Conservation (phyloP, 208 protist genomes). For the Crithidia acanthocephali region DNA sequence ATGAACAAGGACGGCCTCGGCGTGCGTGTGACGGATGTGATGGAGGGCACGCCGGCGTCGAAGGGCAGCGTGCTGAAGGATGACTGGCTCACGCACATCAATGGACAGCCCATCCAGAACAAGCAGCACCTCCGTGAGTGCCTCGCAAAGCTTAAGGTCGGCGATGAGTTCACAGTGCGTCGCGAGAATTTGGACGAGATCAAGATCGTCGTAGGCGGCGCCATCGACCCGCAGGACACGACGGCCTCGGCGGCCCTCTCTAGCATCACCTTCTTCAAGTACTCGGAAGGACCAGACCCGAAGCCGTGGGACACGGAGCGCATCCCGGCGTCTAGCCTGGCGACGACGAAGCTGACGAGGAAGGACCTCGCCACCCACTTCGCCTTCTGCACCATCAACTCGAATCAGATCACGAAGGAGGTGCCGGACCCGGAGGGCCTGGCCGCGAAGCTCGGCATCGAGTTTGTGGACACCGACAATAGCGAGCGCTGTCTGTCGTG, state of each 20-base stretch:
- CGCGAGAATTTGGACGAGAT: slow-evolving; percentile 87
- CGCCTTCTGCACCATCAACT: slow-evolving; percentile 59
- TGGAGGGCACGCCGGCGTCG: slow-evolving; percentile 78
- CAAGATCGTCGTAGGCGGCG: slow-evolving; percentile 84
- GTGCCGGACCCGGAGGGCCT: slow-evolving; percentile 42
- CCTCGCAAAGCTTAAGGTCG: slow-evolving; percentile 64
- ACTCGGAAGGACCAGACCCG: slow-evolving; percentile 35
- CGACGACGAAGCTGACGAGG: slow-evolving; percentile 36
- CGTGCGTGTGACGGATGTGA: slow-evolving; percentile 86
- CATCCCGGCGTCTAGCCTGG: slow-evolving; percentile 29
- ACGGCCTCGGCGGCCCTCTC: slow-evolving; percentile 62
- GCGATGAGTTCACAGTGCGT: slow-evolving; percentile 84
- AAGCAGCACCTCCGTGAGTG: slow-evolving; percentile 82
- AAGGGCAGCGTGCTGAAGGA: slow-evolving; percentile 84
- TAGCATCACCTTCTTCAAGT: slow-evolving; percentile 83
- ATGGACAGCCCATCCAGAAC: slow-evolving; percentile 66
- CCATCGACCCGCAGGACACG: slow-evolving; percentile 68
- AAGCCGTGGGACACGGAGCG: slow-evolving; percentile 75
- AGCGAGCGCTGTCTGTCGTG: slow-evolving; percentile 54
- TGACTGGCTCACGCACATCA: slow-evolving; percentile 92
- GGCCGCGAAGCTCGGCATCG: slow-evolving; percentile 58
- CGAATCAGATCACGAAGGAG: slow-evolving; percentile 8
- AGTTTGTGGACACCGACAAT: slow-evolving; percentile 78
- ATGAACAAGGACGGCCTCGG: slow-evolving; percentile 91
- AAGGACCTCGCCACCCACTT: slow-evolving; percentile 72